Percentiles rank a stretch among this genome's conserved stretches.
phyloP scores from a whole-genome alignment of 2,329 filamentous ascomycete genomes.

The Rutstroemia sp. region DNA sequence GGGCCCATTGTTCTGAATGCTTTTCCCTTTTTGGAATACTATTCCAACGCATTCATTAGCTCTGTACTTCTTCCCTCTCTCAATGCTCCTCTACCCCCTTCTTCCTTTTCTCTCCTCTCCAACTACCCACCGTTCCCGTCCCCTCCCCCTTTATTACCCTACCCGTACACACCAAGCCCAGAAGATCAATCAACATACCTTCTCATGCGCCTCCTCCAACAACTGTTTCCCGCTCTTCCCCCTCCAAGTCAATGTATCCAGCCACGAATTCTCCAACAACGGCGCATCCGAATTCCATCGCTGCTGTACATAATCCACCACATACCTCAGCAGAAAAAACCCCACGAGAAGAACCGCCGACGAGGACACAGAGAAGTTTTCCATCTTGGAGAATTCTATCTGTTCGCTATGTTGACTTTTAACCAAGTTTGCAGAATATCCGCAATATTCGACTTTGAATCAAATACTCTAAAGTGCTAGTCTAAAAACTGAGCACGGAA shows the following conservation, averaged over 20 bases:
- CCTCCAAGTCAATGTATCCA: not conserved
- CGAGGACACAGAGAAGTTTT: not conserved
- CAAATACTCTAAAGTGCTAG: too few species aligned
- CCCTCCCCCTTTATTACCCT: too few species aligned
- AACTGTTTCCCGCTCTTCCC: not conserved
- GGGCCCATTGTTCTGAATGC: not conserved
- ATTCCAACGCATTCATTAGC: too few species aligned
- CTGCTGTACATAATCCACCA: not conserved
- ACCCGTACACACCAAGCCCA: not conserved
- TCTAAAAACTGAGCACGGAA: too few species aligned
- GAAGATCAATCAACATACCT: not conserved
- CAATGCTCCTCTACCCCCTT: too few species aligned
- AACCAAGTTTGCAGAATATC: too few species aligned
- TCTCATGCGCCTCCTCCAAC: not conserved
- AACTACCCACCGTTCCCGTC: not conserved
- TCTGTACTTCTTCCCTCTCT: too few species aligned
- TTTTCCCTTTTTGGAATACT: constrained; percentile 6
- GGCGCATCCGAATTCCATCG: not conserved
- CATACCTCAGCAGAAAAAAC: not conserved
- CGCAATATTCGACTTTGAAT: too few species aligned
- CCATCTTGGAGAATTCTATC: not conserved
- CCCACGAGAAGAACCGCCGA: not conserved
- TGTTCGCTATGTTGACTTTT: too few species aligned
- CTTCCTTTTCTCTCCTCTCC: too few species aligned
- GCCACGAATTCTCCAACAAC: not conserved